Evolutionary conservation across 2,329 filamentous ascomycete species (phyloP).

Genomic region (Ascochyta pisi): DNA sequence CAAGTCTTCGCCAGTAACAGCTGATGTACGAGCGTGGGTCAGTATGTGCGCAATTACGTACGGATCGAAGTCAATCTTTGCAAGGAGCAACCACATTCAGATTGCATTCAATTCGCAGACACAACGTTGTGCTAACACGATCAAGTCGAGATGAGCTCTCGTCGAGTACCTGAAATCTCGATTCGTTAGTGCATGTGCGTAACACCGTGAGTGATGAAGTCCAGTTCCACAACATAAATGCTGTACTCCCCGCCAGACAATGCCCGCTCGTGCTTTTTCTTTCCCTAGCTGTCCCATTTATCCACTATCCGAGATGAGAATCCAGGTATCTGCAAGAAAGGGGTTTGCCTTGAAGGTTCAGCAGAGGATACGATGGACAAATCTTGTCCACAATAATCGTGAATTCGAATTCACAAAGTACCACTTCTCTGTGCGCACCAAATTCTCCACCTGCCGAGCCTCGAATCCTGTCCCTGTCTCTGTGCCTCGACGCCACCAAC

Average conservation of each 20-base stretch:
- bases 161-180: slow-evolving; percentile 6
- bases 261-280: background rate
- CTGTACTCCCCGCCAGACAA: background rate
- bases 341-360: background rate
- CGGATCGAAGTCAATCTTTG: too few species aligned
- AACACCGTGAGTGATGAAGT: slow-evolving; percentile 3
- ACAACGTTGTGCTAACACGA: background rate
- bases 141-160: background rate
- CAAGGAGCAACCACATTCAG: too few species aligned
- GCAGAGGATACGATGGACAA: too few species aligned
- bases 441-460: background rate
- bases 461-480: background rate
- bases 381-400: background rate
- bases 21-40: too few species aligned
- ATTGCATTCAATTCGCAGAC: too few species aligned
- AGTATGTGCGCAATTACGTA: too few species aligned
- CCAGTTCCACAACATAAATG: slow-evolving; percentile 3
- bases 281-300: background rate
- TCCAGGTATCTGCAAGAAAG: background rate
- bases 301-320: background rate
- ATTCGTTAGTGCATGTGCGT: slow-evolving; percentile 7
- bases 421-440: background rate
- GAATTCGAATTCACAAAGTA: background rate
- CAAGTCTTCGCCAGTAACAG: too few species aligned
- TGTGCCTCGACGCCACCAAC: background rate